phyloP scores from a whole-genome alignment of 2,329 filamentous ascomycete genomes.

The Talaromyces sp. region DNA sequence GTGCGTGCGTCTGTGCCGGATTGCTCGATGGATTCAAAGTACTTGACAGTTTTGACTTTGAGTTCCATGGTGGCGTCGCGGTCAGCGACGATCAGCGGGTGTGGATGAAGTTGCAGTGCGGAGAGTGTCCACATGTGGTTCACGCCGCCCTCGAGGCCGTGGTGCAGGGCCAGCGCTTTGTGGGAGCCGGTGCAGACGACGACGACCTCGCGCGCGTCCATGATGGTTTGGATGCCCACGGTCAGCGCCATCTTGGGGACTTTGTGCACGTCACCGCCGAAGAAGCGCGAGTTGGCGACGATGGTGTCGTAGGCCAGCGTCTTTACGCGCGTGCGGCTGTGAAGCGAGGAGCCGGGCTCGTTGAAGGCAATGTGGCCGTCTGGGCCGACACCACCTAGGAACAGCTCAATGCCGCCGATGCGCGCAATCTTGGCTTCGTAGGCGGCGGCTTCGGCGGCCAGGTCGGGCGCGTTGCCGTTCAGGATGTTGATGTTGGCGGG shows the following conservation, averaged over 20 bases:
- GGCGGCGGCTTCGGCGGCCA: slow-evolving; percentile 69
- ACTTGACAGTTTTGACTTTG: slow-evolving; percentile 69
- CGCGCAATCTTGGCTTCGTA: slow-evolving; percentile 74
- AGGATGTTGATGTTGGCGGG: slow-evolving; percentile 81
- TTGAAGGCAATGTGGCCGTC: slow-evolving; percentile 91
- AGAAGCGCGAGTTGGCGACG: slow-evolving; percentile 79
- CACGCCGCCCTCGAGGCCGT: slow-evolving; percentile 73
- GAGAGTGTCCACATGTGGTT: slow-evolving; percentile 92
- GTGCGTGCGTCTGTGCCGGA: slow-evolving; percentile 48
- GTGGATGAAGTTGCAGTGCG: slow-evolving; percentile 71
- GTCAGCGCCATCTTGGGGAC: slow-evolving; percentile 80
- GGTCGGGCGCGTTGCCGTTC: slow-evolving; percentile 71
- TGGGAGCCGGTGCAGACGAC: slow-evolving; percentile 77
- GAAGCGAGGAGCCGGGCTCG: slow-evolving; percentile 74
- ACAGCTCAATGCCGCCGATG: slow-evolving; percentile 76
- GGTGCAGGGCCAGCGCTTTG: slow-evolving; percentile 74
- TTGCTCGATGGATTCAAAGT: slow-evolving; percentile 68
- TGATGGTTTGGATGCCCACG: slow-evolving; percentile 76
- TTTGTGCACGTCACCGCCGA: slow-evolving; percentile 65
- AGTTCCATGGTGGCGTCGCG: slow-evolving; percentile 71
- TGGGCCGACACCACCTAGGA: slow-evolving; percentile 77
- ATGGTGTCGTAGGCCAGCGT: slow-evolving; percentile 84
- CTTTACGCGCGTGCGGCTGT: slow-evolving; percentile 76
- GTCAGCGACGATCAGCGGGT: slow-evolving; percentile 77
- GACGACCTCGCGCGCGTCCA: slow-evolving; percentile 76